phyloP scores from a whole-genome alignment of 805 yeast species.

The Millerozyma miso region DNA sequence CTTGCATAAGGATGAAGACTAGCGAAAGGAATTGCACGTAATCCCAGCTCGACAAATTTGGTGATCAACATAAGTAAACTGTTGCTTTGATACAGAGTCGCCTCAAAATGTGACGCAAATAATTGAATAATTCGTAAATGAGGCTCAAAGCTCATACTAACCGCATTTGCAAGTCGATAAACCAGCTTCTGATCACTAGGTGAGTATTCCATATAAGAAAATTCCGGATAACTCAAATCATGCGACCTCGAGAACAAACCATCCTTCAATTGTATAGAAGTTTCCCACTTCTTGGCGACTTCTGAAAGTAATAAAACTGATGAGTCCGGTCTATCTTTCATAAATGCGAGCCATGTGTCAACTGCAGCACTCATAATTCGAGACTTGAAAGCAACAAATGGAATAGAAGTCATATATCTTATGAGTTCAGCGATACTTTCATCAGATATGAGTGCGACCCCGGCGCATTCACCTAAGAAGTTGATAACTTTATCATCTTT shows the following conservation, averaged over 20 bases:
- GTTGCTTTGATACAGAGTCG: slow-evolving; percentile 67
- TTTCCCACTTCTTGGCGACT: slow-evolving; percentile 65
- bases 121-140: slow-evolving; percentile 67
- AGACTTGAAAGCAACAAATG: slow-evolving; percentile 64
- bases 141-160: slow-evolving; percentile 53
- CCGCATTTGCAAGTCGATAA: slow-evolving; percentile 46
- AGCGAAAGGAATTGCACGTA: slow-evolving; percentile 50
- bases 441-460: slow-evolving; percentile 28
- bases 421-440: slow-evolving; percentile 44
- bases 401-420: slow-evolving; percentile 57
- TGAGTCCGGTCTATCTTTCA: slow-evolving; percentile 59
- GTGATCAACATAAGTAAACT: slow-evolving; percentile 69
- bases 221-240: slow-evolving; percentile 60
- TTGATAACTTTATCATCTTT: slow-evolving; percentile 29
- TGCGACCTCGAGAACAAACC: slow-evolving; percentile 62
- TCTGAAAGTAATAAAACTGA: slow-evolving; percentile 63
- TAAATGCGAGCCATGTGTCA: slow-evolving; percentile 75
- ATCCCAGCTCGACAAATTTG: slow-evolving; percentile 51
- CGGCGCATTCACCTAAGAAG: slow-evolving; percentile 44
- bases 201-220: slow-evolving; percentile 77
- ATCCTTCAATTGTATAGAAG: slow-evolving; percentile 48
- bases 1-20: slow-evolving; percentile 84
- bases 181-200: slow-evolving; percentile 70
- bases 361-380: slow-evolving; percentile 59
- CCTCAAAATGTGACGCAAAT: slow-evolving; percentile 74